Evolutionary conservation across 1,284 basidiomycete genomes (phyloP).

Genomic region (Apiotrichum mycotoxinovorans): DNA sequence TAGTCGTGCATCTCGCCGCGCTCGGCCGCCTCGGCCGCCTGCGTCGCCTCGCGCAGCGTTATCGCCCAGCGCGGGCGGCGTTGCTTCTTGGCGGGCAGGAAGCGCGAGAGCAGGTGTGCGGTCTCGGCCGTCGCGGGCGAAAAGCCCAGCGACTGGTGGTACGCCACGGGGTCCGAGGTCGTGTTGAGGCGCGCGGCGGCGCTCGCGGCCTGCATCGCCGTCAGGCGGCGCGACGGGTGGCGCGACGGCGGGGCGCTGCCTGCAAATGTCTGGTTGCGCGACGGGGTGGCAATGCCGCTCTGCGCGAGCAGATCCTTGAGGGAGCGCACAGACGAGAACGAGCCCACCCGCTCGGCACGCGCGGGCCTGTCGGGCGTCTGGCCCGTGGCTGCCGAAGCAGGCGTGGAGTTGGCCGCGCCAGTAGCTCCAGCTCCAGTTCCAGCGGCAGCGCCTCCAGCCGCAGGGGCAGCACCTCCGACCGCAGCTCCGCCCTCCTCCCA

Average conservation of each 20-base stretch:
- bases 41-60: conserved; percentile 14
- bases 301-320: conserved; percentile 18
- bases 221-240: conserved; percentile 19
- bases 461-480: too few species aligned
- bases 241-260: background rate
- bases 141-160: conserved; percentile 40
- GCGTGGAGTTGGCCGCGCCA: background rate
- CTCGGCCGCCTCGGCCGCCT: conserved; percentile 8
- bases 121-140: conserved; percentile 35
- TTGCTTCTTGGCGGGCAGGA: conserved; percentile 31
- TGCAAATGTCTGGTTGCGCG: background rate
- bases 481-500: conserved; percentile 25
- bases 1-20: conserved; percentile 18
- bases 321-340: conserved; percentile 27
- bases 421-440: too few species aligned
- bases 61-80: conserved; percentile 30
- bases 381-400: conserved; percentile 3
- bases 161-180: conserved; percentile 38
- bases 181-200: conserved; percentile 32
- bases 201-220: conserved; percentile 29
- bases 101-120: conserved; percentile 37
- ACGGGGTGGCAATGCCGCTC: background rate
- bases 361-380: conserved; percentile 3
- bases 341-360: conserved; percentile 12
- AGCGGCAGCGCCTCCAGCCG: too few species aligned